phyloP scores from a whole-genome alignment of 768 basidiomycete species.

The Epithele typhae region DNA sequence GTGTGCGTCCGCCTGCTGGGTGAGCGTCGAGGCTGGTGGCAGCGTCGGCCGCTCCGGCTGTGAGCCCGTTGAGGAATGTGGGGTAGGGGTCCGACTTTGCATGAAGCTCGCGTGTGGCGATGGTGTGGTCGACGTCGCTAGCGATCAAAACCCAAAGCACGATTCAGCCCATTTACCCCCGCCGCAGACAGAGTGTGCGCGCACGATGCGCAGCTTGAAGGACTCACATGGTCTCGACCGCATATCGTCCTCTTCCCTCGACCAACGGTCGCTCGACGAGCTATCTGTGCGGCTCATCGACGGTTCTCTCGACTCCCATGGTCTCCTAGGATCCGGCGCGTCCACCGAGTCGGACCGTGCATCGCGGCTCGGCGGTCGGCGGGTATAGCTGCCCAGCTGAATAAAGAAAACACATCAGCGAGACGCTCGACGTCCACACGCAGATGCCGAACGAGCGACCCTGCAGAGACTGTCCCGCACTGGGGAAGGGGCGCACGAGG shows the following conservation, averaged over 20 bases:
- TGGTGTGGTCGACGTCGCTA: not conserved
- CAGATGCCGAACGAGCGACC: too few species aligned
- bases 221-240: conserved; percentile 4
- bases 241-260: conserved; percentile 8
- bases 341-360: conserved; percentile 10
- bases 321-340: conserved; percentile 4
- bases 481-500: too few species aligned
- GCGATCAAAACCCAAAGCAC: too few species aligned
- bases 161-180: too few species aligned
- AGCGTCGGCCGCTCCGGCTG: conserved; percentile 11
- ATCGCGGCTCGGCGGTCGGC: conserved; percentile 14
- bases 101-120: not conserved
- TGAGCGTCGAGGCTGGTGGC: conserved; percentile 12
- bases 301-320: conserved; percentile 11
- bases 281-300: conserved; percentile 12
- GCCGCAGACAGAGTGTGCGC: too few species aligned
- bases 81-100: conserved; percentile 14
- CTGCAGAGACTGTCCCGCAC: too few species aligned
- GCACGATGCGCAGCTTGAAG: too few species aligned
- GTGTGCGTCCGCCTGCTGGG: conserved; percentile 15
- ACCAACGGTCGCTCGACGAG: not conserved
- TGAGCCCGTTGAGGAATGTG: conserved; percentile 8
- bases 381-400: conserved; percentile 21
- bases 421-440: too few species aligned
- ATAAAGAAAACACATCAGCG: not conserved